Base-by-base conservation (phyloP, 805 yeast species). In the Yarrowia sp. region DNA sequence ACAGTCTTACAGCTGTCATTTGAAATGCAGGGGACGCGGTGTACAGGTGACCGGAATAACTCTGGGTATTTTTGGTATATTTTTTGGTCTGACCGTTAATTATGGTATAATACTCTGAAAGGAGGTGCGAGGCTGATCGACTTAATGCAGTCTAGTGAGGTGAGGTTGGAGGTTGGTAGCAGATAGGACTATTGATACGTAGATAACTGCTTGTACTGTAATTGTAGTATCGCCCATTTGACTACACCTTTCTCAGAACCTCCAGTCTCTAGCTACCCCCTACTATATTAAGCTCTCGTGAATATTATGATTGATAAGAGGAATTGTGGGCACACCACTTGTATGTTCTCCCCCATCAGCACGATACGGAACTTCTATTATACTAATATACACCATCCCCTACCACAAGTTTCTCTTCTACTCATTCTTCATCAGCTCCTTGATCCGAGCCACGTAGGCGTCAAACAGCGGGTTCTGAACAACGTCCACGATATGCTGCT, bases 371-470 rank as follows among this genome's bases (percentile, higher is more conserved):
- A 11, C 40, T 38, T 38, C 12, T 9, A 38, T 38, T 38, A 38
- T 38, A 38, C 40, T 38, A 53, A 22, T 53, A 53, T 40, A 53
- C 59, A 53, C 36, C 14, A 4, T 35, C 45, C 36, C 16, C 8
- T 5, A 26, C 32, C 32, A 26, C 32, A 26, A 3, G 32, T 26
- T 40, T 38, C 26, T 3, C 40, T 11, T 10, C n/a, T 32, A 14
- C 16, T 32, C 38, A 14, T 12, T 46, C 15, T n/a, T n/a, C 64
- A 56, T 56, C 41, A 56, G 10, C 40, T 56, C 50, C 64, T 56
- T 56, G 32, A 59, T 59, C 14, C 65, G 65, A 19, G 65, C 50
- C 8, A 59, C 65, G 10, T 43, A 59, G 3, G 14, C 32, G 3
- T 45, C 52, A 14, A 59, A 59, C 50, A 16, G 8, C 1, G 52